Evolutionary conservation across 345 rosid genomes (phyloP).

Genomic region (Citrus cavaleriei): DNA sequence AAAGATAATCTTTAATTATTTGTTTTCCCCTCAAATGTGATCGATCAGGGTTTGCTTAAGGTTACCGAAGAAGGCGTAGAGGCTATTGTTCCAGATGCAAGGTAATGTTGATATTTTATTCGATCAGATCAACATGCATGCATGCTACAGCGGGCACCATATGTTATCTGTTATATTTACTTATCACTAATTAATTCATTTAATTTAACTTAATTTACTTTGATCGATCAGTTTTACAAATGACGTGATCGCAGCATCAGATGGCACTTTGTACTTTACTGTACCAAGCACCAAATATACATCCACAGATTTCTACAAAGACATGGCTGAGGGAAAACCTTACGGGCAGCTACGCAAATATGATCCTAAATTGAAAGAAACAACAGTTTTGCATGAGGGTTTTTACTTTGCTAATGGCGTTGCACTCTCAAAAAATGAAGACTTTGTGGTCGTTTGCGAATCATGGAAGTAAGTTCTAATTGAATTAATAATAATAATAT

Average conservation of each 20-base stretch:
- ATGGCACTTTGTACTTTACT: slow-evolving; percentile 45
- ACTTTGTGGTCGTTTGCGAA: slow-evolving; percentile 42
- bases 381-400: slow-evolving; percentile 29
- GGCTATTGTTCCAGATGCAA: no score
- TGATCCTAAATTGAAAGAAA: slow-evolving; percentile 29
- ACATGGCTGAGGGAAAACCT: slow-evolving; percentile 41
- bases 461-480: slow-evolving; percentile 36
- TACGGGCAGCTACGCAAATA: slow-evolving; percentile 49
- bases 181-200: no score
- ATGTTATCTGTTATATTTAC: neutral
- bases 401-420: slow-evolving; percentile 46
- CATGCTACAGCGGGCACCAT: no score
- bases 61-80: no score
- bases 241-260: slow-evolving; percentile 41
- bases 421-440: slow-evolving; percentile 39
- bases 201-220: neutral
- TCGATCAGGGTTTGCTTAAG: no score
- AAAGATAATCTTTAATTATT: no score
- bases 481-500: neutral
- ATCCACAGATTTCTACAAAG: slow-evolving; percentile 29
- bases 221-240: slow-evolving; percentile 37
- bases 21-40: no score
- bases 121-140: no score
- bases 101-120: no score
- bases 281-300: slow-evolving; percentile 44